Evolutionary conservation across 176 grass and related monocot genomes (phyloP).

Genomic region (Carex cristatella): DNA sequence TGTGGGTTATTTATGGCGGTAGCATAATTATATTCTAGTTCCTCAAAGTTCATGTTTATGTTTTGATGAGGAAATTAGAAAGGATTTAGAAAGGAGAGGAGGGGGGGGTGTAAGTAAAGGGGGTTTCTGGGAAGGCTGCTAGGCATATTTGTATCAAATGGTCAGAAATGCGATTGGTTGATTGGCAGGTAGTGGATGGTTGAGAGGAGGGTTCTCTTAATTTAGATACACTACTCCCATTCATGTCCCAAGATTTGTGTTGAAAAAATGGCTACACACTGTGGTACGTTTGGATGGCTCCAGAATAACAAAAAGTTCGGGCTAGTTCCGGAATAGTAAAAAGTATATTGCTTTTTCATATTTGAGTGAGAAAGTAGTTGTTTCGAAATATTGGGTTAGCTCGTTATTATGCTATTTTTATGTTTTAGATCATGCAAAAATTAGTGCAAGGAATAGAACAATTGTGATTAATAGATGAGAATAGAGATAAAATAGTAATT

Average conservation of each 20-base stretch:
- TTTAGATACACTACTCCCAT: constrained; percentile 12
- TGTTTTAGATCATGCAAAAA: too few relatives aligned
- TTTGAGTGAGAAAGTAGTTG: too few relatives aligned
- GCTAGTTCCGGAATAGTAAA: too few relatives aligned
- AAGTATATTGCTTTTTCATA: too few relatives aligned
- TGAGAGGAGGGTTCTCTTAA: background rate
- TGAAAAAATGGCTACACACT: background rate
- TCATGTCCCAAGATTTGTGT: background rate
- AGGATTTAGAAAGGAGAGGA: too few relatives aligned
- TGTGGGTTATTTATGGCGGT: background rate
- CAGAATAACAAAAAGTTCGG: too few relatives aligned
- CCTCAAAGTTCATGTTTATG: constrained; percentile 17
- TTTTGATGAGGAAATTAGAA: background rate
- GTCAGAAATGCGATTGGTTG: constrained; percentile 8
- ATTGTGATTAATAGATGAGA: too few relatives aligned
- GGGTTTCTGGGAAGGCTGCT: constrained; percentile 12
- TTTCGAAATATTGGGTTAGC: too few relatives aligned
- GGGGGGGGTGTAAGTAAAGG: background rate
- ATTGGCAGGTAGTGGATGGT: constrained; percentile 9
- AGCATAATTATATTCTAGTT: constrained; percentile 7
- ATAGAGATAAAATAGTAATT: too few relatives aligned
- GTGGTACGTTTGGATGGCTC: too few relatives aligned
- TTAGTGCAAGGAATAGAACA: too few relatives aligned
- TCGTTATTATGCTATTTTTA: too few relatives aligned
- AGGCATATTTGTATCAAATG: constrained; percentile 12